Evolutionary conservation across 495 filamentous ascomycete species (phyloP).

Genomic region (Trichocladium uniseriatum): DNA sequence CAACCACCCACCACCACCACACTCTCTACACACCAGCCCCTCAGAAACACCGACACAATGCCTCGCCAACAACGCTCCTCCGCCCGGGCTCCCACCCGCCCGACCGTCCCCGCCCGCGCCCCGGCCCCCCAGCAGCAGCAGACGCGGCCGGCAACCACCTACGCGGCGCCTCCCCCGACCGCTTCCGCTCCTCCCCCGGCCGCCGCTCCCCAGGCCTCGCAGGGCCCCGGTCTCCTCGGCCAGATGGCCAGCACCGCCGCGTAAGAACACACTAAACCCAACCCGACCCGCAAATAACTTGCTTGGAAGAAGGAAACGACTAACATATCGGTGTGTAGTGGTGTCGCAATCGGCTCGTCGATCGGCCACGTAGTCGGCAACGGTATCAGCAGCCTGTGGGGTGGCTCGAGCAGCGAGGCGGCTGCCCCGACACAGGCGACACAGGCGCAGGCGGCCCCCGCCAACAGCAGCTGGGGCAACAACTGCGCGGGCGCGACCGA

Average conservation of each 20-base stretch:
- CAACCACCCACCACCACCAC: background rate
- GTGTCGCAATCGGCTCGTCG: slow-evolving; percentile 89
- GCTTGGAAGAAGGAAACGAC: background rate
- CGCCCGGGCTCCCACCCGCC: slow-evolving; percentile 54
- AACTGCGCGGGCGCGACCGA: slow-evolving; percentile 73
- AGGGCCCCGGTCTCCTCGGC: slow-evolving; percentile 66
- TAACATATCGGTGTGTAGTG: slow-evolving; percentile 43
- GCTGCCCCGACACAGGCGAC: slow-evolving; percentile 41
- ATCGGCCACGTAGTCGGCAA: slow-evolving; percentile 94
- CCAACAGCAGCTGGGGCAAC: slow-evolving; percentile 47
- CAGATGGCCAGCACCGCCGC: slow-evolving; percentile 84
- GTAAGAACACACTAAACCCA: too few species aligned
- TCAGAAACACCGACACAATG: slow-evolving; percentile 42
- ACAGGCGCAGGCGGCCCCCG: slow-evolving; percentile 27
- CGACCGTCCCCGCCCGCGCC: slow-evolving; percentile 50
- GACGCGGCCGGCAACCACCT: slow-evolving; percentile 54
- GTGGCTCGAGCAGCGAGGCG: slow-evolving; percentile 56
- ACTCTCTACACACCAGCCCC: background rate
- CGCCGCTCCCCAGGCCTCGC: slow-evolving; percentile 36
- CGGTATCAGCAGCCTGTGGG: slow-evolving; percentile 76
- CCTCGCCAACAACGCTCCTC: slow-evolving; percentile 68
- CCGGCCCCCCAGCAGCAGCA: slow-evolving; percentile 51
- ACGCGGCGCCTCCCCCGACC: slow-evolving; percentile 44
- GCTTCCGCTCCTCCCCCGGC: slow-evolving; percentile 41
- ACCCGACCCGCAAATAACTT: too few species aligned